Percentiles rank a stretch among this genome's conserved stretches.
Evolutionary conservation across 2,329 filamentous ascomycete genomes (phyloP).

Genomic region (Fusarium anthophilum): DNA sequence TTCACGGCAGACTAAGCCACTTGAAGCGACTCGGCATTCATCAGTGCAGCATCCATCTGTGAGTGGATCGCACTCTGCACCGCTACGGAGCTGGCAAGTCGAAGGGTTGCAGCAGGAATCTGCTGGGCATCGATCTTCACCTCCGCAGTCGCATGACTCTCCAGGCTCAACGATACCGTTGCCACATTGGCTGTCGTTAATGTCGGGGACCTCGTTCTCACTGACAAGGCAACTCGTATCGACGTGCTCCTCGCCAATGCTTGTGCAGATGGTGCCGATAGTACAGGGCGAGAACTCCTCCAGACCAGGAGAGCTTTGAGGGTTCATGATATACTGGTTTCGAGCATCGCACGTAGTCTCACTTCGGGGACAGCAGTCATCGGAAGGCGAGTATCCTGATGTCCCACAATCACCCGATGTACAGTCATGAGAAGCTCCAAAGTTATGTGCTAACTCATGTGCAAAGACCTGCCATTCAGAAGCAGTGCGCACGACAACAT

Average conservation of each 20-base stretch:
- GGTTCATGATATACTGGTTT: slow-evolving; percentile 87
- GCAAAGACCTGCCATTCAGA: slow-evolving; percentile 91
- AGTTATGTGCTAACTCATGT: slow-evolving; percentile 79
- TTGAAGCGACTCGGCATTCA: slow-evolving; percentile 4
- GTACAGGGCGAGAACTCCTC: slow-evolving; percentile 81
- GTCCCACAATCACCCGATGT: slow-evolving; percentile 10
- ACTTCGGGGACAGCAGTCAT: slow-evolving; percentile 75
- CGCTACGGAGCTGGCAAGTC: slow-evolving; percentile 11
- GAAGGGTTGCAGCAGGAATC: slow-evolving; percentile 22
- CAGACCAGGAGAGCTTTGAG: slow-evolving; percentile 75
- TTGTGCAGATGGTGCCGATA: slow-evolving; percentile 87
- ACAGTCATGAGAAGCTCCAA: slow-evolving; percentile 34
- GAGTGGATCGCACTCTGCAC: slow-evolving; percentile 14
- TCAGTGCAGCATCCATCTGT: slow-evolving; percentile 22
- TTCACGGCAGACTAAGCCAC: slow-evolving; percentile 1
- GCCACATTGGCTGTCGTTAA: slow-evolving; percentile 81
- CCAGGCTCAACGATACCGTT: slow-evolving; percentile 61
- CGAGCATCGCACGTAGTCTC: slow-evolving; percentile 72
- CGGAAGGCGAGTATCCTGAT: neutral
- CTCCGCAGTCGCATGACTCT: slow-evolving; percentile 23
- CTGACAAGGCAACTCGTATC: slow-evolving; percentile 73
- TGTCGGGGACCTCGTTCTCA: slow-evolving; percentile 79
- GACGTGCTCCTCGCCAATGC: slow-evolving; percentile 76
- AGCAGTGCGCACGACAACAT: slow-evolving; percentile 75
- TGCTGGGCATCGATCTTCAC: neutral